Evolutionary conservation across 2,329 filamentous ascomycete genomes (phyloP), one percentile per base, ranked within the genome.

Genomic region (Colletotrichum melonis): DNA sequence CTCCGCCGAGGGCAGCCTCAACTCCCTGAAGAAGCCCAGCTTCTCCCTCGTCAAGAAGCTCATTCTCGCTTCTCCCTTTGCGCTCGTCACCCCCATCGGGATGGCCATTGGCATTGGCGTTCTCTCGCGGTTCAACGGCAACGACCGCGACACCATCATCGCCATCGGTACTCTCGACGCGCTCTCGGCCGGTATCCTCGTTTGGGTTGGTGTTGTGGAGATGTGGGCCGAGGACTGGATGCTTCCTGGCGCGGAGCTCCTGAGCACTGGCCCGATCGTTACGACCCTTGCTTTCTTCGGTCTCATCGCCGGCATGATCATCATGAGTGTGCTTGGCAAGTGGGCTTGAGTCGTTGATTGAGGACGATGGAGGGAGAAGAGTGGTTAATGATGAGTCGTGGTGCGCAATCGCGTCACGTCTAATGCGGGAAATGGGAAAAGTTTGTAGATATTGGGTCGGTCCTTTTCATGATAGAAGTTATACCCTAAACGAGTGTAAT

Each of bases 41-140:
- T 76, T 88, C 35, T 79, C 83, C 9, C 80, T 86, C 78, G 76
- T 76, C 72, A 85, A 86, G 74, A 93, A 94, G 79, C 81, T 91
- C 3, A 74, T 90, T 14, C 90, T 95, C 83, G 92, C 88, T 0
- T 76, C 81, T 1, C 86, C 88, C 0, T 95, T 95, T 77, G 89
- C 92, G 0, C 83, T 95, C 30, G 90, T 94, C 67, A 95, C 93
- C 0, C 93, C 93, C 0, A 84, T 94, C 35, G 94, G 93, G 12
- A 95, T 95, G 93, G 92, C 91, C 0, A 95, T 96, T 73, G 93
- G 94, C 1, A 91, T 95, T 42, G 92, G 92, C 3, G 92, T 93
- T 4, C 82, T 95, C 32, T 83, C 91, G 49, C 80, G 86, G 9
- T 95, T 95, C 83, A 95, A 95, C 77, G 93, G 92, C 4, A 94